Conservation (phyloP, 306 rosid genomes). For the Mimosa pudica region DNA sequence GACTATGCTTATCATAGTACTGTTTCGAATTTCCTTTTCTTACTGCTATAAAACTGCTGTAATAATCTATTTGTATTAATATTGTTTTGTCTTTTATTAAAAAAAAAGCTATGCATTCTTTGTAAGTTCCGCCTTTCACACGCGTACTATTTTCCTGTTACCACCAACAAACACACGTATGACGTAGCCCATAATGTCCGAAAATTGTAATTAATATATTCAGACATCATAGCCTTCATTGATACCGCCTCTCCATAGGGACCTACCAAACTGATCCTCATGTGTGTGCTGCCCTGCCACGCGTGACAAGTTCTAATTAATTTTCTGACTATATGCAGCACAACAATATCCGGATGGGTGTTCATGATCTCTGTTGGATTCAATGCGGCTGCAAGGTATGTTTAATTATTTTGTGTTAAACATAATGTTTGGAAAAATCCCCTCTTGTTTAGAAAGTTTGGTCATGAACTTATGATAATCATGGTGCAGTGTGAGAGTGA, state of each 20-base stretch:
- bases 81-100: too few relatives aligned
- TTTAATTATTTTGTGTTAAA: neutral
- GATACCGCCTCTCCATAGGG: neutral
- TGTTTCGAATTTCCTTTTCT: too few relatives aligned
- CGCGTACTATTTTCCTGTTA: neutral
- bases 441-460: neutral
- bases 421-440: neutral
- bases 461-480: neutral
- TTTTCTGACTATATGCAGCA: constrained; percentile 45
- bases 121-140: neutral
- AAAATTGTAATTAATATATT: neutral
- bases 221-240: neutral
- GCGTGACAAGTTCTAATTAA: neutral
- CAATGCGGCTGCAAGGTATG: constrained; percentile 86
- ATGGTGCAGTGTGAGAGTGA: constrained; percentile 71
- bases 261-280: neutral
- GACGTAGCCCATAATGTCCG: neutral
- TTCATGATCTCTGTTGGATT: constrained; percentile 85
- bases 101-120: too few relatives aligned
- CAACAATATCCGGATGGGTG: constrained; percentile 66
- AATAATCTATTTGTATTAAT: too few relatives aligned
- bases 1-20: too few relatives aligned
- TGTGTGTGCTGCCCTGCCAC: neutral
- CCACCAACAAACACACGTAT: neutral
- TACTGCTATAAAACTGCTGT: too few relatives aligned